Percentiles rank a stretch among this genome's conserved stretches.
phyloP scores from a whole-genome alignment of 768 basidiomycete species.

The Collybia nuda region DNA sequence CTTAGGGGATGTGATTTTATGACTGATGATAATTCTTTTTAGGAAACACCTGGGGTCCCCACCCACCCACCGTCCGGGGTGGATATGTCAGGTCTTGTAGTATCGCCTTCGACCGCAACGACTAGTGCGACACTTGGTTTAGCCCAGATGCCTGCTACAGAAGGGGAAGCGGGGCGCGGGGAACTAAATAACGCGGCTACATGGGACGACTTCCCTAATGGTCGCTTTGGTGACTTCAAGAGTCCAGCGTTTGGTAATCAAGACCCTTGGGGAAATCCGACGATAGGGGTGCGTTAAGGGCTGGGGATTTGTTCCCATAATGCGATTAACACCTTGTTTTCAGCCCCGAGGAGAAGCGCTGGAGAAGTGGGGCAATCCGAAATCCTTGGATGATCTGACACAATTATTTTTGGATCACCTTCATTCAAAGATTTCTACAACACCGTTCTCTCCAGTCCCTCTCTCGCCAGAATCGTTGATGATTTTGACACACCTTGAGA shows the following conservation, averaged over 20 bases:
- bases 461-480: constrained; percentile 79
- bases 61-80: constrained; percentile 22
- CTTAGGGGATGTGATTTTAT: not conserved
- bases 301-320: too few relatives aligned
- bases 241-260: constrained; percentile 91
- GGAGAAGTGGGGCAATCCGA: constrained; percentile 75
- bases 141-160: constrained; percentile 43
- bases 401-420: constrained; percentile 81
- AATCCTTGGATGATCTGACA: constrained; percentile 67
- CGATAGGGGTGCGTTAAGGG: constrained; percentile 46
- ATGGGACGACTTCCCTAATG: constrained; percentile 98
- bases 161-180: constrained; percentile 63
- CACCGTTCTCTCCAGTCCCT: constrained; percentile 86
- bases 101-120: constrained; percentile 67
- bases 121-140: constrained; percentile 60
- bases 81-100: constrained; percentile 39
- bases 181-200: constrained; percentile 75
- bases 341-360: constrained; percentile 60
- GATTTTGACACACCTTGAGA: constrained; percentile 77
- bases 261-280: constrained; percentile 75
- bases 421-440: constrained; percentile 65
- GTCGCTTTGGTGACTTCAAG: constrained; percentile 95
- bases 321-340: not conserved
- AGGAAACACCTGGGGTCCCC: constrained; percentile 37
- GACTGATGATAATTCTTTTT: not conserved